Evolutionary conservation across 371 early-diverging fungal genomes (phyloP), one percentile per base, ranked within the genome.

Genomic region (Entomophthora muscae): DNA sequence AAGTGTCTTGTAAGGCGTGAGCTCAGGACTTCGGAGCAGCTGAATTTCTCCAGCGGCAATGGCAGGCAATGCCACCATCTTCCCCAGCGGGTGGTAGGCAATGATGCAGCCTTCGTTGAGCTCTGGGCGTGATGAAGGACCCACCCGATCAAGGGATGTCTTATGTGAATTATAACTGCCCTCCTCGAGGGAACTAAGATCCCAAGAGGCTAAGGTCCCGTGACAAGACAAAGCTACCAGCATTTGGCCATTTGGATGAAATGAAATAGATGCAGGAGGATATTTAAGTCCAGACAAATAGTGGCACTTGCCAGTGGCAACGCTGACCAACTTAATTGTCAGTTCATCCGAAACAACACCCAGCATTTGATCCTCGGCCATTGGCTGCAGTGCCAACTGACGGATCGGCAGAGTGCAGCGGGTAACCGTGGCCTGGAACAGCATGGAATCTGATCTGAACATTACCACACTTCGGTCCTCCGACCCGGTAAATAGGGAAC

Each of bases 351-450:
- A 55, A 55, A 26, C 28, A 7, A 55, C 28, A 17, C 12, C 56
- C 12, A 55, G 24, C 56, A 22, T 17, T 26, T 55, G 24, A 7
- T 22, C 24, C 12, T 55, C 28, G 12, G 12, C 56, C 22, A 22
- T 55, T 26, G 22, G 22, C 28, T 27, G 56, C 3, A 27, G 28
- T 55, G 28, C 22, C 28, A 55, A 26, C 28, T 22, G 28, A 13
- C 56, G 22, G 26, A 55, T 55, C 28, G 56, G 56, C 28, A 55
- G n/a, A 17, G 56, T 55, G 28, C 56, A 55, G 26, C 56, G 56
- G 7, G 56, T 24, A 24, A 55, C 22, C 12, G 56, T 55, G 22
- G 22, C 56, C 26, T 24, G 28, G n/a, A 55, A 55, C 7, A 24
- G 22, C 28, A 55, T 24, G 7, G 56, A 55, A 27, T 22, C 28